These are phyloP conservation scores for Echria macrotheca DNA, from an alignment of 495 filamentous ascomycete genomes.

Conservation along the genomic window DNA sequence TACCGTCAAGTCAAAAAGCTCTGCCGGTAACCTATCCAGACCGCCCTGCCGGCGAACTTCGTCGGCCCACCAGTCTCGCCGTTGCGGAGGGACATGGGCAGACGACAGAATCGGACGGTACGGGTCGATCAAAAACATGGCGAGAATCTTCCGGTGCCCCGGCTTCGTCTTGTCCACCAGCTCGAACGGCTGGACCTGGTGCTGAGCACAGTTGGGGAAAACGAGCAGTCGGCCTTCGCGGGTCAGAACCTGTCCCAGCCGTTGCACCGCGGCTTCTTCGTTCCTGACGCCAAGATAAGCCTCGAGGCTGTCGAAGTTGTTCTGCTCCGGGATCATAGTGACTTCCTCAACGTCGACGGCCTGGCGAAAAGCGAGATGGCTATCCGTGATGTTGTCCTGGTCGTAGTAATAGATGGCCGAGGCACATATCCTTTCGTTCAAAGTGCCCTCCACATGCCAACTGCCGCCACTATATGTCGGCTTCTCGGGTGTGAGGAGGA, in stretches of 20 bases:
- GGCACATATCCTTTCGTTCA: constrained; percentile 54
- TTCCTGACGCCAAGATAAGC: constrained; percentile 18
- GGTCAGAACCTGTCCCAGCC: constrained; percentile 31
- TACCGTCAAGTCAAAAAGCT: constrained; percentile 23
- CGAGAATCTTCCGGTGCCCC: constrained; percentile 53
- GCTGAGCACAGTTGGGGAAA: constrained; percentile 44
- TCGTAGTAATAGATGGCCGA: constrained; percentile 60
- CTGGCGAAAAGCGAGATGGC: constrained; percentile 48
- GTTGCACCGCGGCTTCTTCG: constrained; percentile 23
- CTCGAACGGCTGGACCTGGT: constrained; percentile 45
- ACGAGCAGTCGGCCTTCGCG: constrained; percentile 31
- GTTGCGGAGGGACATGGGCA: constrained; percentile 52
- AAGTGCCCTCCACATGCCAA: constrained; percentile 49
- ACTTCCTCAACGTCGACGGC: constrained; percentile 14
- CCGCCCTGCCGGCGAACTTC: constrained; percentile 15
- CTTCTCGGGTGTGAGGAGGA: constrained; percentile 54
- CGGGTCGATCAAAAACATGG: constrained; percentile 55
- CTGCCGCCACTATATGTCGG: constrained; percentile 32
- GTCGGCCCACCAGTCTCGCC: constrained; percentile 40
- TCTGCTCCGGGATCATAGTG: constrained; percentile 16
- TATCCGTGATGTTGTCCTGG: constrained; percentile 54
- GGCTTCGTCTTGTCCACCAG: constrained; percentile 42
- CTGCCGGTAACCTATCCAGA: constrained; percentile 15
- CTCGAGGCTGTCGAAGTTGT: constrained; percentile 15
- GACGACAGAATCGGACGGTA: constrained; percentile 44